These are phyloP conservation scores for Neurospora tetraspora DNA, from an alignment of 495 filamentous ascomycete genomes.

Conservation along the genomic window DNA sequence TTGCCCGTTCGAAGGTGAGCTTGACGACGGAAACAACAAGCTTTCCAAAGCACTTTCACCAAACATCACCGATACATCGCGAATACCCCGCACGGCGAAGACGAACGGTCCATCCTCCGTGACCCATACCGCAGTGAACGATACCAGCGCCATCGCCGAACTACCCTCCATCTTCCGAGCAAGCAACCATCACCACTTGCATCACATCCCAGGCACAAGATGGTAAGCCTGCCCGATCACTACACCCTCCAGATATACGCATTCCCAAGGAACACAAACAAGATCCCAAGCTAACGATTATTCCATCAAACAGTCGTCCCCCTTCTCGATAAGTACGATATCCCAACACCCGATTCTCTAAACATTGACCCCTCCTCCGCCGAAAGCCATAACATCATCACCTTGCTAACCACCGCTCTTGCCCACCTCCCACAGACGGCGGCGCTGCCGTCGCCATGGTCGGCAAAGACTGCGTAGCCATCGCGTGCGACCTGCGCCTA, in stretches of 20 bases:
- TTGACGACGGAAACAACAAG: constrained; percentile 4
- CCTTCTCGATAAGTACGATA: constrained; percentile 79
- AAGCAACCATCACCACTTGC: constrained; percentile 1
- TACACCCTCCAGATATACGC: neutral
- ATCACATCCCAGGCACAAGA: constrained; percentile 8
- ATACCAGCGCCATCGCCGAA: neutral
- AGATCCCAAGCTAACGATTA: constrained; percentile 7
- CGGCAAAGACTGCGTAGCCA: constrained; percentile 98
- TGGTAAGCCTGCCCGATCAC: constrained; percentile 11
- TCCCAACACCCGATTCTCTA: neutral
- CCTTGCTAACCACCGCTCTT: constrained; percentile 3
- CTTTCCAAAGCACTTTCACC: neutral
- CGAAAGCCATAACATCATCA: constrained; percentile 1
- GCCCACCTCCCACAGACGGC: constrained; percentile 52
- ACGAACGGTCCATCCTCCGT: neutral
- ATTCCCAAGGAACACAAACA: neutral
- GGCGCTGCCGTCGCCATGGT: constrained; percentile 97
- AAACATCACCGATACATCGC: neutral
- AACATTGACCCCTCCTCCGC: neutral
- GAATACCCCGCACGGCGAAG: neutral
- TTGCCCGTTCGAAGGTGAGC: constrained; percentile 3
- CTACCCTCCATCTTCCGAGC: neutral
- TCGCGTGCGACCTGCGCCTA: constrained; percentile 96
- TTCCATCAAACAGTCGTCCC: constrained; percentile 45
- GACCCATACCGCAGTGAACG: neutral